Percentiles rank a stretch among this genome's conserved stretches.
These are phyloP conservation scores for Cicer chorassanicum DNA, from an alignment of 306 rosid genomes.

Conservation along the genomic window DNA sequence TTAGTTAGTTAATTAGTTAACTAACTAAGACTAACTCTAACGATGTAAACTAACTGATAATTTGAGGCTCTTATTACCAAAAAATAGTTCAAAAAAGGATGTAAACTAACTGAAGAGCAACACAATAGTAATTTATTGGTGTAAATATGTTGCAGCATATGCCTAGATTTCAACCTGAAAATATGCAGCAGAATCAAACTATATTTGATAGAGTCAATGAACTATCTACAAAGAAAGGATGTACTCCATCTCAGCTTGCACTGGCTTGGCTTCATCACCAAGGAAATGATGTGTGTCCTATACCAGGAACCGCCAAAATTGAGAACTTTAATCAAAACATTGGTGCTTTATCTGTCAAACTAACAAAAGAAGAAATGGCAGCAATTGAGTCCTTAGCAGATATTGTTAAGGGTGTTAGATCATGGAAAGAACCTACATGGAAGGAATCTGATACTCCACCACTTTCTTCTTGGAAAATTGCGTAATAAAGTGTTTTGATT, in stretches of 20 bases:
- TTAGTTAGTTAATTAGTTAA: no score
- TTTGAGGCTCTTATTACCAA: no score
- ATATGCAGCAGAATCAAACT: conserved; percentile 60
- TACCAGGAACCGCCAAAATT: conserved; percentile 81
- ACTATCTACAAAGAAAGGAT: conserved; percentile 64
- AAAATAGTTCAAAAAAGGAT: no score
- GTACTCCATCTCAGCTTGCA: conserved; percentile 71
- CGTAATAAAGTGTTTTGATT: neutral
- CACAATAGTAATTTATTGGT: no score
- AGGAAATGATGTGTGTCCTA: conserved; percentile 69
- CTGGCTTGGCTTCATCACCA: conserved; percentile 76
- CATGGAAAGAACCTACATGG: conserved; percentile 37
- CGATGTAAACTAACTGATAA: no score
- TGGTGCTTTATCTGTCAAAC: conserved; percentile 63
- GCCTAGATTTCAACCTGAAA: conserved; percentile 64
- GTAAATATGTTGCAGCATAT: conserved; percentile 39
- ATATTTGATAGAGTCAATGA: conserved; percentile 64
- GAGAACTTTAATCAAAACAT: conserved; percentile 65
- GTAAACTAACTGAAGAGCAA: no score
- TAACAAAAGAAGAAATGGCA: conserved; percentile 63
- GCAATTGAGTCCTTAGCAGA: conserved; percentile 63
- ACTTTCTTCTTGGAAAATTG: conserved; percentile 59
- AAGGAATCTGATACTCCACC: conserved; percentile 65
- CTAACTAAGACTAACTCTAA: no score
- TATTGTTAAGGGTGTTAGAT: conserved; percentile 56